Evolutionary conservation across 345 rosid genomes (phyloP), one percentile per base, ranked within the genome.

Genomic region (Citrus glauca): DNA sequence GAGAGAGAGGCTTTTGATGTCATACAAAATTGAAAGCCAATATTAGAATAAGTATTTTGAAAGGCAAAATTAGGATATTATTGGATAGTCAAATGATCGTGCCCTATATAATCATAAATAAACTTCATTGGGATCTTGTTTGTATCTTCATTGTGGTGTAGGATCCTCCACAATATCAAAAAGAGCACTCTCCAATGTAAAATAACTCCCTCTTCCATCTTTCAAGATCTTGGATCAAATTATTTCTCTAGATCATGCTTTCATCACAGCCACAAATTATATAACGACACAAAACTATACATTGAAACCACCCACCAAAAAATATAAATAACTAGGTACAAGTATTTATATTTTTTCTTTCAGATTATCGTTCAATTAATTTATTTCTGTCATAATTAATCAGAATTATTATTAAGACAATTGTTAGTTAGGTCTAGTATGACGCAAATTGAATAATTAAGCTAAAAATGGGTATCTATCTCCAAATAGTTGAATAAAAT

Each of bases 111-210:
- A 42, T 65, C 66, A 79, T 35, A 56, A 33, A 9, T 22, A 64
- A 69, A 62, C 30, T 33, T 81, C 72, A 81, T 80, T 78, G 83
- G 85, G 84, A 84, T 89, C 84, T 82, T 81, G 80, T 82, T 78
- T 83, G 77, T 75, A 62, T 80, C 84, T n/a, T 20, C 32, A n/a
- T 57, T 22, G 35, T 13, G 65, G 66, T 57, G 63, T 27, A 57
- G 55, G 66, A 73, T 35, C 66, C 60, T 37, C 76, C 35, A 73
- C 55, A 59, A 57, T 37, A n/a, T 37, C 22, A 57, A 45, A 45
- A 45, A 13, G 17, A 11, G 50, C 50, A 13, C 50, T 11, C 50
- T 13, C 42, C 14, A 38, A n/a, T 50, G 32, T n/a, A 1, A n/a
- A 38, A 68, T 6, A 66, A 0, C 20, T 20, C 35, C 65, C 6